Percentiles rank a stretch among this genome's conserved stretches.
Conservation (phyloP, 2,329 filamentous ascomycete species). For the Penicillium expansum region DNA sequence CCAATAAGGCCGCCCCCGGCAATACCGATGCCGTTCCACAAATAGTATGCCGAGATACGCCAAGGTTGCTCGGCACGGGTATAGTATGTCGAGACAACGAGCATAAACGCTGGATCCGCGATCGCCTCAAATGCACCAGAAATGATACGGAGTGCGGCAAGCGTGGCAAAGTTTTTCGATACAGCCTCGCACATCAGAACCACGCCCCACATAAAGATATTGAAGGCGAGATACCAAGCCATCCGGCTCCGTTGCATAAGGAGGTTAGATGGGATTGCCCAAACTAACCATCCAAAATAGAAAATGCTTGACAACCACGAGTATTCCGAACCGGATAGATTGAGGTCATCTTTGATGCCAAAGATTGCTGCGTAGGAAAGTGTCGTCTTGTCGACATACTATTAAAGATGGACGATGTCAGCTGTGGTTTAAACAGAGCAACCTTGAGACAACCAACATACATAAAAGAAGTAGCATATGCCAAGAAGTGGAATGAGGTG, state of each 20-base stretch:
- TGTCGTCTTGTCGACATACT: neutral
- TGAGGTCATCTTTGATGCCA: neutral
- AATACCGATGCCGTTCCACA: constrained; percentile 8
- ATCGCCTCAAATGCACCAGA: neutral
- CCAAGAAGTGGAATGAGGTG: neutral
- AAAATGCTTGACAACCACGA: constrained; percentile 42
- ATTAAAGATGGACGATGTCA: neutral
- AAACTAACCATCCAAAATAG: constrained; percentile 41
- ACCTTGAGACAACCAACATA: constrained; percentile 12
- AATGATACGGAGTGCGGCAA: neutral
- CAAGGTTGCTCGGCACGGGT: constrained; percentile 24
- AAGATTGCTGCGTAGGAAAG: neutral
- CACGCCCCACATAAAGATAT: constrained; percentile 37
- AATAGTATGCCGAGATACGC: constrained; percentile 28
- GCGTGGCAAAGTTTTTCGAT: constrained; percentile 46
- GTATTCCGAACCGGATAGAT: constrained; percentile 37
- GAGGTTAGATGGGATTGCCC: constrained; percentile 10
- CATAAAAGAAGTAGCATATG: neutral
- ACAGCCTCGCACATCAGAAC: constrained; percentile 42
- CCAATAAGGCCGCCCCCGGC: neutral
- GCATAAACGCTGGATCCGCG: constrained; percentile 54
- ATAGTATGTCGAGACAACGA: constrained; percentile 41
- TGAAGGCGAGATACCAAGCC: constrained; percentile 45
- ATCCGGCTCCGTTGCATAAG: neutral
- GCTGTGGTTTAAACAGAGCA: neutral